phyloP scores from a whole-genome alignment of 2,329 filamentous ascomycete species.

The Taxawa tesnikishii region DNA sequence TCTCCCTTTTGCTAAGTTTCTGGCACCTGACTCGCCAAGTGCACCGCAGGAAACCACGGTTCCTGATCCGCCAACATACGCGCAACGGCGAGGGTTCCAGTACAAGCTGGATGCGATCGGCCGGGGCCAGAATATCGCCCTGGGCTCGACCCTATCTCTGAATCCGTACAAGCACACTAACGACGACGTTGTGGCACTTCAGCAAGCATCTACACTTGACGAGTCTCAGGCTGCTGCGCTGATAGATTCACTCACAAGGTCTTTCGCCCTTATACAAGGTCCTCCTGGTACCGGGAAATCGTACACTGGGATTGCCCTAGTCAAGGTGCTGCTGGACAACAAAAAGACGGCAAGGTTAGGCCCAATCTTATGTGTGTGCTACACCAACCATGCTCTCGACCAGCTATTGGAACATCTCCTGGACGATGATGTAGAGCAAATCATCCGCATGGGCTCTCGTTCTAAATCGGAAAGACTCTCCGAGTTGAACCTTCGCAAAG shows the following conservation, averaged over 20 bases:
- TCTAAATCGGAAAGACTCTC: slow-evolving; percentile 43
- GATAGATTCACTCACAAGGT: slow-evolving; percentile 38
- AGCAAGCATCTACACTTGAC: slow-evolving; percentile 37
- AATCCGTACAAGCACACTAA: slow-evolving; percentile 17
- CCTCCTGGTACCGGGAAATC: slow-evolving; percentile 61
- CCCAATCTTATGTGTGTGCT: slow-evolving; percentile 35
- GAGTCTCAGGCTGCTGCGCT: slow-evolving; percentile 37
- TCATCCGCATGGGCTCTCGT: slow-evolving; percentile 50
- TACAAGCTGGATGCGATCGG: slow-evolving; percentile 29
- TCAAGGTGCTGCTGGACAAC: slow-evolving; percentile 41
- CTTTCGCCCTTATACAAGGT: slow-evolving; percentile 53
- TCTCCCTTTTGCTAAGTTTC: slow-evolving; percentile 17
- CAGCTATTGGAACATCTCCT: slow-evolving; percentile 49
- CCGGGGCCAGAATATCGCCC: slow-evolving; percentile 6
- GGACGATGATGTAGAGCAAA: slow-evolving; percentile 30
- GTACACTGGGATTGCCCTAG: slow-evolving; percentile 47
- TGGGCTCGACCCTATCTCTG: slow-evolving; percentile 16
- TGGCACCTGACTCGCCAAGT: slow-evolving; percentile 15
- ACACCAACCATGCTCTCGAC: slow-evolving; percentile 42
- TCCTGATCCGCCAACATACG: slow-evolving; percentile 39
- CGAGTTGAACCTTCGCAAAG: slow-evolving; percentile 35
- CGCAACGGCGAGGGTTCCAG: slow-evolving; percentile 33
- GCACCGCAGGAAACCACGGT: slow-evolving; percentile 10
- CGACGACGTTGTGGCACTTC: slow-evolving; percentile 19
- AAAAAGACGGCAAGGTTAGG: too few relatives aligned